phyloP scores from a whole-genome alignment of 805 yeast genomes.

The Starmerella sirachaensis region DNA sequence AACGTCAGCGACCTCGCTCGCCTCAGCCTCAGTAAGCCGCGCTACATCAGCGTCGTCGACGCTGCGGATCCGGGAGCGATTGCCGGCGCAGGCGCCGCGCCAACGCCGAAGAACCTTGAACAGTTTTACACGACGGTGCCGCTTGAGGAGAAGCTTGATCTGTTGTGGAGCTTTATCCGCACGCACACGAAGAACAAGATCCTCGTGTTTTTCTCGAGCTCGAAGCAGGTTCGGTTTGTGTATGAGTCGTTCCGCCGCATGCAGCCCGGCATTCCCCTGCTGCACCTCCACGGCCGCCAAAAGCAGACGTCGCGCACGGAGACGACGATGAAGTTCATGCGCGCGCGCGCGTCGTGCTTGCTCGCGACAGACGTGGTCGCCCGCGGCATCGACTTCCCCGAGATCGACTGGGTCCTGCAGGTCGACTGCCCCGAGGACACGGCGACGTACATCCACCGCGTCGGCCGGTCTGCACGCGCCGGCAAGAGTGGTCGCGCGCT shows the following conservation, averaged over 20 bases:
- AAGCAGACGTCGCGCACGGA: slow-evolving; percentile 83
- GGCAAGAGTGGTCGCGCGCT: slow-evolving; percentile 76
- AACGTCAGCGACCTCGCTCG: slow-evolving; percentile 73
- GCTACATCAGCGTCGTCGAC: slow-evolving; percentile 40
- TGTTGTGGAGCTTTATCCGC: slow-evolving; percentile 73
- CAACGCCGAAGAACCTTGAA: slow-evolving; percentile 74
- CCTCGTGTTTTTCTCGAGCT: slow-evolving; percentile 72
- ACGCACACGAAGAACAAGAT: slow-evolving; percentile 71
- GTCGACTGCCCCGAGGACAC: slow-evolving; percentile 84
- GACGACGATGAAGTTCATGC: slow-evolving; percentile 63
- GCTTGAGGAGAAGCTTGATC: slow-evolving; percentile 71
- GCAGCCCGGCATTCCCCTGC: slow-evolving; percentile 82
- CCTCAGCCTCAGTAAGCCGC: slow-evolving; percentile 54
- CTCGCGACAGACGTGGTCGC: slow-evolving; percentile 89
- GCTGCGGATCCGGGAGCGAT: slow-evolving; percentile 14
- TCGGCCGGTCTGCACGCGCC: slow-evolving; percentile 79
- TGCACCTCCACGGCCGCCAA: slow-evolving; percentile 81
- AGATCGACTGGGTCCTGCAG: slow-evolving; percentile 90
- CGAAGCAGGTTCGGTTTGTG: slow-evolving; percentile 82
- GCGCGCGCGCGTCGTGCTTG: slow-evolving; percentile 67
- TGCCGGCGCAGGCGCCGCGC: slow-evolving; percentile 21
- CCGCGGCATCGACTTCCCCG: slow-evolving; percentile 84
- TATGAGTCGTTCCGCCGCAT: slow-evolving; percentile 76
- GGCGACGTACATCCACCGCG: slow-evolving; percentile 82
- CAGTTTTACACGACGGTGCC: slow-evolving; percentile 68